Evolutionary conservation across 2,329 filamentous ascomycete genomes (phyloP), one percentile per base, ranked within the genome.

Genomic region (Penicillium paneum): DNA sequence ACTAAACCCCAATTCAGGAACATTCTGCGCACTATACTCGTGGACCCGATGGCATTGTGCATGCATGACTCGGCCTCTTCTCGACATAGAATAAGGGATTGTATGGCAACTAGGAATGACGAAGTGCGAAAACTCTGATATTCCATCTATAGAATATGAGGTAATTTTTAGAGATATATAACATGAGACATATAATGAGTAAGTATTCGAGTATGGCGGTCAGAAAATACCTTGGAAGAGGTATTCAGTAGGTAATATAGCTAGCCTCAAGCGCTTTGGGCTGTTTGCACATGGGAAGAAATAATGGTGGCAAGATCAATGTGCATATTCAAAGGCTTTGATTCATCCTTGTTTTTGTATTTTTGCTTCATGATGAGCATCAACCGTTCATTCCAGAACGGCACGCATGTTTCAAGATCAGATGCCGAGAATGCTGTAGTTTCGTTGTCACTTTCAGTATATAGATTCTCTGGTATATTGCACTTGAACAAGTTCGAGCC

Each of bases 351-450:
- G 1, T 13, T 43, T 19, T 52, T 54, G 41, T 58, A 63, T 13
- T 53, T 17, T 12, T 46, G 19, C 5, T 52, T 52, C 38, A 65
- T 40, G 3, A 65, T 40, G n/a, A 31, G 12, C 11, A 21, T 36
- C 3, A 65, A 31, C 15, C 52, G 56, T 3, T 45, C 34, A 38
- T 57, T 57, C 61, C 60, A 64, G 24, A 50, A 39, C 3, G 55
- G 55, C 3, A 53, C 2, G 3, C 50, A 34, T 2, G 31, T 26
- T 12, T 49, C 44, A 12, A 50, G 29, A 5, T 54, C n/a, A 21
- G 61, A 39, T 19, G 32, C 13, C 0, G 43, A 17, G n/a, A 63
- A 56, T 10, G 54, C 3, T 0, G 31, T 46, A 13, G 15, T 0
- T 26, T 57, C 19, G 5, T 43, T 21, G 7, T 42, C 52, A 11